These are phyloP conservation scores for Cordyceps militaris DNA, from an alignment of 2,329 filamentous ascomycete genomes.

Conservation along the genomic window DNA sequence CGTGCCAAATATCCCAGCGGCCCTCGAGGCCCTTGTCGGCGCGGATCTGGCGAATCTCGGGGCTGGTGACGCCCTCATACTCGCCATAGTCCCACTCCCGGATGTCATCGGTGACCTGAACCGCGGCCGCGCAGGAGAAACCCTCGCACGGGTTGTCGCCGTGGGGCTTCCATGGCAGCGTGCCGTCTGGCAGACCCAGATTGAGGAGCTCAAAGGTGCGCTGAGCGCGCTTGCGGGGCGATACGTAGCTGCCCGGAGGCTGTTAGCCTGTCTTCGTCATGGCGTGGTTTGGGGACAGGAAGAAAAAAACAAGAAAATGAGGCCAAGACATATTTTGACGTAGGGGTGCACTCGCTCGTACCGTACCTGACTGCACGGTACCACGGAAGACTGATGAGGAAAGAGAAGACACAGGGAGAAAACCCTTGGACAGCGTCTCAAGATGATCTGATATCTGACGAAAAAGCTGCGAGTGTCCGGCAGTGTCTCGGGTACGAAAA, in stretches of 20 bases:
- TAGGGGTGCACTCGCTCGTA: background rate
- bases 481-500: background rate
- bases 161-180: slow-evolving; percentile 62
- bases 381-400: background rate
- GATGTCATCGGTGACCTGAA: slow-evolving; percentile 65
- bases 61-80: slow-evolving; percentile 74
- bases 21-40: slow-evolving; percentile 47
- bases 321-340: background rate
- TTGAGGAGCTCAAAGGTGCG: slow-evolving; percentile 84
- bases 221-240: slow-evolving; percentile 76
- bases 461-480: background rate
- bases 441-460: background rate
- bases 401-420: background rate
- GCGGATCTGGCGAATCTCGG: slow-evolving; percentile 56
- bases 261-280: background rate
- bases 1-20: slow-evolving; percentile 81
- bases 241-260: slow-evolving; percentile 59
- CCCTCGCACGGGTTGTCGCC: slow-evolving; percentile 29
- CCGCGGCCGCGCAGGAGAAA: slow-evolving; percentile 48
- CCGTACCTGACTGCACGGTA: background rate
- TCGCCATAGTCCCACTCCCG: slow-evolving; percentile 84
- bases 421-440: background rate
- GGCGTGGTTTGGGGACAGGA: background rate
- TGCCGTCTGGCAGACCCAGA: slow-evolving; percentile 56
- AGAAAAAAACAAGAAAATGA: background rate